A percentile compares a stretch with the other conserved stretches of the same genome.
These are phyloP conservation scores for Lupinus albus DNA, from an alignment of 306 rosid species.

Conservation along the genomic window DNA sequence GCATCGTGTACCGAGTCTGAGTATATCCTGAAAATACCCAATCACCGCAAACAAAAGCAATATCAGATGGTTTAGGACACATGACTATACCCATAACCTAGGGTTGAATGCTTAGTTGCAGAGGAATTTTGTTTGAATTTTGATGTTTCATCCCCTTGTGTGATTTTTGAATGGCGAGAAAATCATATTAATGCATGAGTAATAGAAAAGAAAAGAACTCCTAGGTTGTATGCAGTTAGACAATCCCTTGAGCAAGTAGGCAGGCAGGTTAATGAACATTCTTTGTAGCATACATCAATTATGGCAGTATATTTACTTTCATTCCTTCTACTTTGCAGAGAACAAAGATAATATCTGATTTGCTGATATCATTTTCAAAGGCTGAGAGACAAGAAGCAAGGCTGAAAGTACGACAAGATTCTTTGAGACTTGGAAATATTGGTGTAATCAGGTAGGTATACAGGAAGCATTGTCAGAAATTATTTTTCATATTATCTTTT, in stretches of 20 bases:
- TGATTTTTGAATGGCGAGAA: background rate
- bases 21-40: background rate
- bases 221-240: background rate
- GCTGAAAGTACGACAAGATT: conserved; percentile 94
- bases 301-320: conserved; percentile 35
- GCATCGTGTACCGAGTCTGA: too few species aligned
- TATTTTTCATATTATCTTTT: conserved; percentile 16
- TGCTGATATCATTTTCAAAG: conserved; percentile 93
- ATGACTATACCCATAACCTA: background rate
- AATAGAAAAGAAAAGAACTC: conserved; percentile 8
- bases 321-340: conserved; percentile 65
- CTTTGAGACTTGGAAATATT: conserved; percentile 95
- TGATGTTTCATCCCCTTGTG: background rate
- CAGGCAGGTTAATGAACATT: background rate
- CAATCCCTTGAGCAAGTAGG: background rate
- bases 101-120: background rate
- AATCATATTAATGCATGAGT: background rate
- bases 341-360: conserved; percentile 85
- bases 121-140: background rate
- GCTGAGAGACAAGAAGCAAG: conserved; percentile 98
- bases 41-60: background rate
- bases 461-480: conserved; percentile 18
- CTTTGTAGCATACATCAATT: conserved; percentile 23
- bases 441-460: conserved; percentile 96
- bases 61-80: background rate